Conservation (phyloP, 2,329 filamentous ascomycete genomes). For the Colletotrichum sidae region DNA sequence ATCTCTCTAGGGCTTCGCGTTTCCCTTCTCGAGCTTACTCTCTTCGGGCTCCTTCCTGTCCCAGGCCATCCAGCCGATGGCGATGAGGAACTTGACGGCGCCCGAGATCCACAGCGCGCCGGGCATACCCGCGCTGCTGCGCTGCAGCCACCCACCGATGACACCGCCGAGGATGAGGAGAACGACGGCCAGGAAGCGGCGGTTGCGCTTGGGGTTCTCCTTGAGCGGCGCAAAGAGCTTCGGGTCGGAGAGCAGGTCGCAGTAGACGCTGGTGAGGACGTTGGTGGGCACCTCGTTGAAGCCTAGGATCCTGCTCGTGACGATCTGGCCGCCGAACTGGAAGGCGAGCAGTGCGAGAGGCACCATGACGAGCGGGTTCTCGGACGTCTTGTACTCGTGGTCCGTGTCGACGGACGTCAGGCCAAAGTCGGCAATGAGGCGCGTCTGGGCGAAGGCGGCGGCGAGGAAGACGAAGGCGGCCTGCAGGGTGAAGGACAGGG, state of each 20-base stretch:
- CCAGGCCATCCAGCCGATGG: conserved; percentile 51
- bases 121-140: conserved; percentile 52
- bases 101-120: conserved; percentile 58
- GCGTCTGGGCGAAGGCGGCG: conserved; percentile 61
- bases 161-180: conserved; percentile 61
- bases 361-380: conserved; percentile 56
- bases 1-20: background rate
- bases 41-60: conserved; percentile 38
- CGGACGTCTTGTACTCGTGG: conserved; percentile 39
- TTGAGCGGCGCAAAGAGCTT: conserved; percentile 53
- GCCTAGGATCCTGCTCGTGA: conserved; percentile 59
- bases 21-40: conserved; percentile 33
- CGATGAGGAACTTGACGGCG: conserved; percentile 56
- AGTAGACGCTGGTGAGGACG: conserved; percentile 66
- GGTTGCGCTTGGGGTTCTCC: conserved; percentile 62
- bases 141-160: conserved; percentile 60
- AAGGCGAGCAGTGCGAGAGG: conserved; percentile 62
- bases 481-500: conserved; percentile 64
- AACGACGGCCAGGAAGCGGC: conserved; percentile 57
- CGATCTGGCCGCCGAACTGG: conserved; percentile 66
- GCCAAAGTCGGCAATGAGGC: conserved; percentile 57
- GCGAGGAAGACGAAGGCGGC: conserved; percentile 62
- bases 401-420: conserved; percentile 38
- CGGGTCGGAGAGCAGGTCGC: conserved; percentile 64
- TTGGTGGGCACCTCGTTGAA: conserved; percentile 66